phyloP scores from a whole-genome alignment of 2,329 filamentous ascomycete species.

The Xylaria sp. region DNA sequence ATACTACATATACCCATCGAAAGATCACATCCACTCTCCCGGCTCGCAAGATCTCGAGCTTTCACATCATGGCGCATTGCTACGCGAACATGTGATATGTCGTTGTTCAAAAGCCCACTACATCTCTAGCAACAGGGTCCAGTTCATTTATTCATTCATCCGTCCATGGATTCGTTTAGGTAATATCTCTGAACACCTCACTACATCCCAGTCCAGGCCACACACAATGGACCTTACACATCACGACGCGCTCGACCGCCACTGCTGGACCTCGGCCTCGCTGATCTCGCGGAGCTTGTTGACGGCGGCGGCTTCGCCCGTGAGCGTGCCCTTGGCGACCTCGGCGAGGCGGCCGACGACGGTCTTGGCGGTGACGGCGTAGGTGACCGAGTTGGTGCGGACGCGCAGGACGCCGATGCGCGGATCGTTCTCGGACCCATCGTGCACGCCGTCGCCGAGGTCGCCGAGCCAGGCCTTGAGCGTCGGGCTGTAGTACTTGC shows the following conservation, averaged over 20 bases:
- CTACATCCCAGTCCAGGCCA: not conserved
- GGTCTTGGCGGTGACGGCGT: constrained; percentile 66
- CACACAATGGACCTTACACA: not conserved
- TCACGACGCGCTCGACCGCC: constrained; percentile 40
- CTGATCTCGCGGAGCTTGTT: constrained; percentile 77
- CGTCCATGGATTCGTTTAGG: no score
- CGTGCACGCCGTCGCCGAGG: constrained; percentile 78
- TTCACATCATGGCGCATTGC: not conserved
- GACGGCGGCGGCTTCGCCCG: constrained; percentile 69
- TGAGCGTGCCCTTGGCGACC: constrained; percentile 73
- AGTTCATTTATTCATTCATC: no score
- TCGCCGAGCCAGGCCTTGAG: constrained; percentile 88
- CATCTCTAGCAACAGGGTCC: no score
- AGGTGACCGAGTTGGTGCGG: constrained; percentile 70
- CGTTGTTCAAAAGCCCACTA: not conserved
- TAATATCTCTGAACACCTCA: no score
- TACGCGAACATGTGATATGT: not conserved
- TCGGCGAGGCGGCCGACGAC: constrained; percentile 66
- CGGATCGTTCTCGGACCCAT: constrained; percentile 81
- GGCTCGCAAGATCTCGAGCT: not conserved
- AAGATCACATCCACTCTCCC: no score
- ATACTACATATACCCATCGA: not conserved
- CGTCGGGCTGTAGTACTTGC: constrained; percentile 72
- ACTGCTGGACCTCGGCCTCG: constrained; percentile 66
- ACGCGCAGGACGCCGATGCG: constrained; percentile 80